phyloP scores from a whole-genome alignment of 2,329 filamentous ascomycete species.

The Helotiales sp. region DNA sequence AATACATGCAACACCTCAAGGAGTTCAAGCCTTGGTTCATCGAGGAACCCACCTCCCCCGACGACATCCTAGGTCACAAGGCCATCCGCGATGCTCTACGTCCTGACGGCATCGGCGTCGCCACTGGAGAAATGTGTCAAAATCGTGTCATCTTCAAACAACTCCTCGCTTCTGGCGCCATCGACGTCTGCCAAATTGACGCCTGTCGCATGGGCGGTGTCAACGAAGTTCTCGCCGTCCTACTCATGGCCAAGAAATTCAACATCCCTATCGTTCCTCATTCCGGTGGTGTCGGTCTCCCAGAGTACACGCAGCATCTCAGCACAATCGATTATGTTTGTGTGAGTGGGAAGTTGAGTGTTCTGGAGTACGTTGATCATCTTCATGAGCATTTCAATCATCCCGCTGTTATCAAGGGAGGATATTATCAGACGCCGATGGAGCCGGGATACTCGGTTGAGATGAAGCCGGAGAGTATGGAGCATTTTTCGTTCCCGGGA shows the following conservation, averaged over 20 bases:
- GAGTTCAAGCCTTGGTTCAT: slow-evolving; percentile 93
- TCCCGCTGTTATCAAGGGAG: slow-evolving; percentile 76
- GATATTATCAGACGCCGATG: slow-evolving; percentile 83
- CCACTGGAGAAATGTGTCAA: slow-evolving; percentile 94
- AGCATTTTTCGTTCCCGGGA: slow-evolving; percentile 73
- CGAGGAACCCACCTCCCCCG: slow-evolving; percentile 88
- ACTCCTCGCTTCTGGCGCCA: slow-evolving; percentile 74
- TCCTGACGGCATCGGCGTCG: slow-evolving; percentile 76
- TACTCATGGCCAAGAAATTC: slow-evolving; percentile 75
- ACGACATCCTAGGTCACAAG: slow-evolving; percentile 87
- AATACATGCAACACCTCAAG: slow-evolving; percentile 78
- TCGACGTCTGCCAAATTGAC: slow-evolving; percentile 88
- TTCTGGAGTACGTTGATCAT: slow-evolving; percentile 91
- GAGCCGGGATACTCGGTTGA: slow-evolving; percentile 88
- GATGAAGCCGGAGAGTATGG: slow-evolving; percentile 90
- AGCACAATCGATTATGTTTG: slow-evolving; percentile 92
- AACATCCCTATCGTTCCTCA: slow-evolving; percentile 84
- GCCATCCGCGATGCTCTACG: slow-evolving; percentile 78
- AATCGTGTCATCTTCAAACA: slow-evolving; percentile 96
- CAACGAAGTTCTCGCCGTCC: slow-evolving; percentile 88
- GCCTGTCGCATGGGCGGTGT: slow-evolving; percentile 88
- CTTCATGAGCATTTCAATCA: slow-evolving; percentile 91
- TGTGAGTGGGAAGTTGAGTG: slow-evolving; percentile 75
- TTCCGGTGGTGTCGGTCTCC: slow-evolving; percentile 84
- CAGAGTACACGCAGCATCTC: slow-evolving; percentile 92